Conservation (phyloP, 352 stramenopile species). For the Globisporangium camurandrum region DNA sequence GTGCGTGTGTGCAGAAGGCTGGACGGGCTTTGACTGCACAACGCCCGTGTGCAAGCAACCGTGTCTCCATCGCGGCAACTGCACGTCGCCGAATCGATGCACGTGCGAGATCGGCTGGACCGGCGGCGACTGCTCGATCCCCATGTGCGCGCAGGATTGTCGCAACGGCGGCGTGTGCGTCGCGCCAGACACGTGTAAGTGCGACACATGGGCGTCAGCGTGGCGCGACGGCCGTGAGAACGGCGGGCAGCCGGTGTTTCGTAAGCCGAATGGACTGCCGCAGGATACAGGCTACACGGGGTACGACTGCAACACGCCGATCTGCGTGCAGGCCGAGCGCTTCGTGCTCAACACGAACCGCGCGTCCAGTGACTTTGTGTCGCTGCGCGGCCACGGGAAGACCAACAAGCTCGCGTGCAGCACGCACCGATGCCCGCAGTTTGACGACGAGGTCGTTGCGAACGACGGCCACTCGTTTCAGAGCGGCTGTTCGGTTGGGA, state of each 20-base stretch:
- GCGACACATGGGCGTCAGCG: conserved; percentile 79
- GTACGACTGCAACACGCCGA: conserved; percentile 95
- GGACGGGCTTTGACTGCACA: conserved; percentile 73
- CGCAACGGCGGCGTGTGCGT: conserved; percentile 74
- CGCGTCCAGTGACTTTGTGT: conserved; percentile 24
- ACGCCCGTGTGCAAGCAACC: conserved; percentile 62
- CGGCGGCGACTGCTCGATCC: conserved; percentile 78
- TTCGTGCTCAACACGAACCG: conserved; percentile 87
- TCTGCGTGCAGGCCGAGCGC: conserved; percentile 89
- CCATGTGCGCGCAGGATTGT: conserved; percentile 90
- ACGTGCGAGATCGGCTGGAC: conserved; percentile 90
- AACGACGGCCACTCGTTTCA: conserved; percentile 94
- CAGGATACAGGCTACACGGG: conserved; percentile 92
- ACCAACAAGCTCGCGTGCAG: conserved; percentile 28
- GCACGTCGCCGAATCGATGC: conserved; percentile 88
- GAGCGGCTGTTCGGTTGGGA: conserved; percentile 84
- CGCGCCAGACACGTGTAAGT: conserved; percentile 83
- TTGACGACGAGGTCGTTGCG: conserved; percentile 80
- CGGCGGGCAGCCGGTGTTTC: conserved; percentile 87
- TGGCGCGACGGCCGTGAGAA: conserved; percentile 89
- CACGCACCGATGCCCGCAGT: conserved; percentile 74
- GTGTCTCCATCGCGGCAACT: conserved; percentile 86
- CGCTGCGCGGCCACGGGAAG: conserved; percentile 54
- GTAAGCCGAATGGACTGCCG: conserved; percentile 83
- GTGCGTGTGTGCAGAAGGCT: conserved; percentile 75